These are phyloP conservation scores for Lizonia empirigonia DNA, from an alignment of 2,329 filamentous ascomycete genomes.

Conservation along the genomic window DNA sequence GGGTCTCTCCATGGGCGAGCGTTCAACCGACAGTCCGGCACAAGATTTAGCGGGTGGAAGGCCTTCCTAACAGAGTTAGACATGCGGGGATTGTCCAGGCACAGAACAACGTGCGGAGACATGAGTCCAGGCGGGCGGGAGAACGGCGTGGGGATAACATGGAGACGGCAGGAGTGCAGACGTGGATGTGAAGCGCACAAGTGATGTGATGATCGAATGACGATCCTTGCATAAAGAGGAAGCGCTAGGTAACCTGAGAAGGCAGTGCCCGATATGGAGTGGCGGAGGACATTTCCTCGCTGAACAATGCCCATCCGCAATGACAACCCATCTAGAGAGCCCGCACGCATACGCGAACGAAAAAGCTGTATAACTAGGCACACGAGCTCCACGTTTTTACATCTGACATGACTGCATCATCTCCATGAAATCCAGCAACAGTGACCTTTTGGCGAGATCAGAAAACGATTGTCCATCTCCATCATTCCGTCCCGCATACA, in stretches of 20 bases:
- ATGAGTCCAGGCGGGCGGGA: conserved; percentile 14
- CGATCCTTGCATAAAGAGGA: background rate
- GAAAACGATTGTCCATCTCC: conserved; percentile 49
- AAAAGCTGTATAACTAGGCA: background rate
- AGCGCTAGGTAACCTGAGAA: background rate
- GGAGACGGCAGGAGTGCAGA: conserved; percentile 6
- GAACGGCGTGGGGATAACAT: conserved; percentile 11
- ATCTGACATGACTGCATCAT: background rate
- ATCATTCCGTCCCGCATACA: conserved; percentile 45
- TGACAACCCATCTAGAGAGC: conserved; percentile 7
- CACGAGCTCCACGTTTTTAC: background rate
- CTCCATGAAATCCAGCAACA: conserved; percentile 45
- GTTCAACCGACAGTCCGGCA: conserved; percentile 9
- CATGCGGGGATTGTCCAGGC: conserved; percentile 10
- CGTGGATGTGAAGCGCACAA: conserved; percentile 1
- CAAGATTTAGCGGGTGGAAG: conserved; percentile 13
- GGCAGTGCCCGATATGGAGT: background rate
- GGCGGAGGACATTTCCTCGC: conserved; percentile 7
- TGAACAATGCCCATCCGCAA: conserved; percentile 7
- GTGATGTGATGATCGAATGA: conserved; percentile 6
- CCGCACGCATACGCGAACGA: background rate
- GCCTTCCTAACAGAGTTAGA: conserved; percentile 7
- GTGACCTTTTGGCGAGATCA: conserved; percentile 50
- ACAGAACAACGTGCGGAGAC: conserved; percentile 7
- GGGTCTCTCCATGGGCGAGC: conserved; percentile 17